Base-by-base conservation (phyloP, 306 rosid genomes). In the Gillenia trifoliata region DNA sequence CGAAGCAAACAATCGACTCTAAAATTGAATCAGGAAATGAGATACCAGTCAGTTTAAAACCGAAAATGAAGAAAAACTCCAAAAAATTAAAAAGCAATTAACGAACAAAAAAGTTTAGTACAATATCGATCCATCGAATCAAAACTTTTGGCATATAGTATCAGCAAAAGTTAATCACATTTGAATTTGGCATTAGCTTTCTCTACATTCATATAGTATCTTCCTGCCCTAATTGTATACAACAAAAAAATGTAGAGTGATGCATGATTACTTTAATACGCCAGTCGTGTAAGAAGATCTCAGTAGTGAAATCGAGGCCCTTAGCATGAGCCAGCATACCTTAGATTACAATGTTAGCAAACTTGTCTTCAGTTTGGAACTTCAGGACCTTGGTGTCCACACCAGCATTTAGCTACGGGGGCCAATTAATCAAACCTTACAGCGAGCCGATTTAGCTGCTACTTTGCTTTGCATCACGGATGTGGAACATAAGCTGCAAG, bases 401-500 rank as follows among this genome's bases (percentile, higher is more conserved):
- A 19, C 64, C 40, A 67, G 71, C 52, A 29, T 9, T 22, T 34
- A 41, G 77, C 54, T 15, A 23, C 8, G 6, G 22, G 47, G 54
- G 25, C 30, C 3, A 16, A 26, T 2, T n/a, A 45, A 28, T 57
- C 74, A 47, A 57, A n/a, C 65, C 56, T 26, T 68, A 16, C 22
- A 43, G 64, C 61, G 49, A 55, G 57, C 36, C 3, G n/a, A 47
- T 57, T 68, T 3, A 68, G 76, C 56, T 19, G 65, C 59, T 63
- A 55, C 80, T 78, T 80, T 65, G 83, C 83, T 84, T 90, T 62
- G 86, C 88, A 70, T 89, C 96, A 5, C 82, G 90, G 82, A 93
- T 86, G 79, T 88, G 89, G 81, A 93, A 87, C 97, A 90, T 91
- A 68, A 91, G 87, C 98, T 93, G 87, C 86, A 78, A 61, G 52